These are phyloP conservation scores for Periconia macrospinosa DNA, from an alignment of 2,329 filamentous ascomycete species.

Conservation along the genomic window DNA sequence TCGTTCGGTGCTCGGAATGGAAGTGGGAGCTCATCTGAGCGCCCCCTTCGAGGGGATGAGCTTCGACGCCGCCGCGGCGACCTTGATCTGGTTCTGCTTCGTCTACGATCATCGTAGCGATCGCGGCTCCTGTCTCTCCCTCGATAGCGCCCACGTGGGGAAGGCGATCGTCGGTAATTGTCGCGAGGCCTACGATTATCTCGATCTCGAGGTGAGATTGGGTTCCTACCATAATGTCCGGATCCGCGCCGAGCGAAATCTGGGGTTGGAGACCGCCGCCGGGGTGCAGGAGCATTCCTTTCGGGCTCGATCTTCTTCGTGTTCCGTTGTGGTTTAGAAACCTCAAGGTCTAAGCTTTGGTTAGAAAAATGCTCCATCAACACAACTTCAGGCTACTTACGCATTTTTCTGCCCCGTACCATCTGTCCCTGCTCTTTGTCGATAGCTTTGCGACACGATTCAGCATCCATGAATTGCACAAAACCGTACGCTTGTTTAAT, in stretches of 20 bases:
- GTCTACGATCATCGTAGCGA: slow-evolving; percentile 53
- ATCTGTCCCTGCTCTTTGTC: slow-evolving; percentile 76
- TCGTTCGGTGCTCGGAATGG: slow-evolving; percentile 72
- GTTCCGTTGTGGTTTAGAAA: slow-evolving; percentile 85
- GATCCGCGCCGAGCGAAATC: slow-evolving; percentile 56
- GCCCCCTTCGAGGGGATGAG: slow-evolving; percentile 65
- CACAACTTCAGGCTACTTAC: slow-evolving; percentile 58
- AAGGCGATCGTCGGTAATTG: slow-evolving; percentile 59
- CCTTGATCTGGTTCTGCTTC: slow-evolving; percentile 68
- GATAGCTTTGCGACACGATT: slow-evolving; percentile 75
- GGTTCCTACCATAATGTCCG: slow-evolving; percentile 38
- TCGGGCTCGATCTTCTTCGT: slow-evolving; percentile 59
- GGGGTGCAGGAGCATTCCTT: slow-evolving; percentile 35
- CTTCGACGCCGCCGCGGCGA: slow-evolving; percentile 71
- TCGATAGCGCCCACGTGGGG: slow-evolving; percentile 45
- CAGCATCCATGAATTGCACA: slow-evolving; percentile 82
- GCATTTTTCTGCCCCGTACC: slow-evolving; percentile 88
- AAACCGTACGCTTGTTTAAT: slow-evolving; percentile 98
- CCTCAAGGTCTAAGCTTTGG: slow-evolving; percentile 70
- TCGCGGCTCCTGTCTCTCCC: slow-evolving; percentile 47
- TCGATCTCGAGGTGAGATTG: slow-evolving; percentile 46
- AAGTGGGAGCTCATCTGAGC: slow-evolving; percentile 68
- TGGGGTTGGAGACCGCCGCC: slow-evolving; percentile 64
- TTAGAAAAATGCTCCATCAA: slow-evolving; percentile 28
- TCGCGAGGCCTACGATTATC: slow-evolving; percentile 61